Evolutionary conservation across 805 yeast genomes (phyloP).

Genomic region (Hanseniaspora valbyensis): DNA sequence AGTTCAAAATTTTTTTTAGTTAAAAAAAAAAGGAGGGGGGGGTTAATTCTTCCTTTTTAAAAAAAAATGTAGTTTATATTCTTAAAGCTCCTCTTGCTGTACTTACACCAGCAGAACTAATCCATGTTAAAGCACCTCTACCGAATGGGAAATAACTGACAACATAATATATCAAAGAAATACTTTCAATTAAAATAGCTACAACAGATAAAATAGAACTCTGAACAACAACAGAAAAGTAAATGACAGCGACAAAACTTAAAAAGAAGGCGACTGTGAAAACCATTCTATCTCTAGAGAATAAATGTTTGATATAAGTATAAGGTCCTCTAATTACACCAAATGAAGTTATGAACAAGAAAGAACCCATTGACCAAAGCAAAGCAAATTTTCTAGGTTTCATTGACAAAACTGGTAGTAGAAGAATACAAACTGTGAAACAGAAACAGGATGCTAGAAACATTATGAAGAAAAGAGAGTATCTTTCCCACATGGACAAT

Average conservation of each 20-base stretch:
- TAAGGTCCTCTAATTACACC: conserved; percentile 88
- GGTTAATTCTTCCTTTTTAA: too few relatives aligned
- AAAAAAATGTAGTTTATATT: conserved; percentile 20
- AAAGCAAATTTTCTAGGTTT: conserved; percentile 86
- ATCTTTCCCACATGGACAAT: conserved; percentile 65
- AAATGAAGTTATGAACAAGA: conserved; percentile 76
- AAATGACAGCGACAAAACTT: conserved; percentile 67
- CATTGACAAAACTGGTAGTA: conserved; percentile 80
- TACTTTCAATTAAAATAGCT: conserved; percentile 62
- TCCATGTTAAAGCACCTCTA: conserved; percentile 55
- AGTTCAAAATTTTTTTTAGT: too few relatives aligned
- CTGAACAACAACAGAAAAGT: conserved; percentile 56
- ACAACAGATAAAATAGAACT: conserved; percentile 66
- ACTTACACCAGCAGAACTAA: conserved; percentile 46
- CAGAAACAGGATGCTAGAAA: conserved; percentile 68
- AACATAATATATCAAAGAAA: conserved; percentile 84
- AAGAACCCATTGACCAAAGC: conserved; percentile 83
- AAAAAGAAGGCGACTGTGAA: conserved; percentile 72
- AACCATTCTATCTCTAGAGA: conserved; percentile 64
- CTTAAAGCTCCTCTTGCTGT: conserved; percentile 37
- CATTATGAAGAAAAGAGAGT: conserved; percentile 67
- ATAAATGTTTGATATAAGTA: conserved; percentile 62
- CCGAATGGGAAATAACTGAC: conserved; percentile 95
- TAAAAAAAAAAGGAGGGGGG: too few relatives aligned
- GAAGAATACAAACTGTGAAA: conserved; percentile 66